Base-by-base conservation (phyloP, 257 asterid species). In the Fraxinus cuspidata region DNA sequence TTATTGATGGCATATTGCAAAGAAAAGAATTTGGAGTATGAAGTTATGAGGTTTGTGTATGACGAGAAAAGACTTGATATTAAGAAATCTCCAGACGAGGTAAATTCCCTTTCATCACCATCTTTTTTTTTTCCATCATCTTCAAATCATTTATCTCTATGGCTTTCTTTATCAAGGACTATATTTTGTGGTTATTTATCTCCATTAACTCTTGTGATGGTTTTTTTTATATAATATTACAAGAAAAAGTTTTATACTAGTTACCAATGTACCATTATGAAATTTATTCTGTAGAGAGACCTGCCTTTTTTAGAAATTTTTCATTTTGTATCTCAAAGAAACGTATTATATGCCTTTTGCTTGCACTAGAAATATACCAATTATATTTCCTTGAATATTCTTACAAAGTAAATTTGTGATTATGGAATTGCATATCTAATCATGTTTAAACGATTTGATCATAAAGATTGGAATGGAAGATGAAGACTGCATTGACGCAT, bases 381-480 rank as follows among this genome's bases (percentile, higher is more conserved):
- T 44, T 44, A 44, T 3, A 44, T 15, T 25, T 27, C 64, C n/a
- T n/a, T 53, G 27, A 53, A 53, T 16, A 53, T 16, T 19, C 64
- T 18, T 19, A 4, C 21, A 13, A 3, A 15, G 21, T n/a, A 53
- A 53, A 53, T 19, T n/a, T 53, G 25, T 53, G n/a, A 13, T 47
- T 47, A 5, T 53, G 64, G 25, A 53, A 19, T 53, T 10, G 3
- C 64, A 53, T 53, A 53, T n/a, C 27, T 53, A n/a, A 53, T n/a
- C 27, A 11, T 53, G 27, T 16, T 18, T n/a, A 56, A 7, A 4
- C 12, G 60, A 34, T 69, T 74, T 13, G 19, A 73, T 49, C 44
- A 15, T 31, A 29, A 35, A 80, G 84, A 73, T 60, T 29, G 80
- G 74, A n/a, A 51, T 80, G 63, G 70, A 70, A 6, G 72, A 80